A percentile compares a stretch with the other conserved stretches of the same genome.
Evolutionary conservation across 805 yeast genomes (phyloP).

Genomic region (Wickerhamiella galacta): DNA sequence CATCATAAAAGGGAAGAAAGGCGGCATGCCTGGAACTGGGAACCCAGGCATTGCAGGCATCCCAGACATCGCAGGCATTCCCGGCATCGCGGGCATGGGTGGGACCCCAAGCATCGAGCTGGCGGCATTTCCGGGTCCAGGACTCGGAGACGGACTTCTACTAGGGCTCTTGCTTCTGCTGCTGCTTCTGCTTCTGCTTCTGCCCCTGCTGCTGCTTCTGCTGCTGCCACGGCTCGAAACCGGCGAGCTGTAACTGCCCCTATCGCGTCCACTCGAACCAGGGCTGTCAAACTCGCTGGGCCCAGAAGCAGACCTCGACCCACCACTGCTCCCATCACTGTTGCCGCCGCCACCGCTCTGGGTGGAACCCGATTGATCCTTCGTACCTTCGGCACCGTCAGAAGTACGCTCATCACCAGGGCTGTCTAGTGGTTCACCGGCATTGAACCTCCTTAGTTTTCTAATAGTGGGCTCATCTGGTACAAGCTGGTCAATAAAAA

Average conservation of each 20-base stretch:
- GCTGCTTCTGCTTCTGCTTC: background rate
- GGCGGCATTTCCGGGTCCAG: background rate
- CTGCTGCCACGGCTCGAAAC: no score
- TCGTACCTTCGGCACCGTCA: background rate
- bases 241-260: no score
- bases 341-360: no score
- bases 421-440: slow-evolving; percentile 21
- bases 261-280: no score
- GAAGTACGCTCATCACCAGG: background rate
- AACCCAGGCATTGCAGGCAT: slow-evolving; percentile 20
- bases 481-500: slow-evolving; percentile 54
- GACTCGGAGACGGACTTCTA: background rate
- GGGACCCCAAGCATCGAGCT: slow-evolving; percentile 7
- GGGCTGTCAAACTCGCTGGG: no score
- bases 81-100: slow-evolving; percentile 16
- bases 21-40: no score
- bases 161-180: background rate
- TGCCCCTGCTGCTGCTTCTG: background rate
- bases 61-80: slow-evolving; percentile 23
- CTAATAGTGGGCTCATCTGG: slow-evolving; percentile 43
- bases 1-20: slow-evolving; percentile 1
- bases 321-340: no score
- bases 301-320: no score
- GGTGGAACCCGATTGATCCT: no score
- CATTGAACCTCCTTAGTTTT: slow-evolving; percentile 31